Conservation (phyloP, 805 yeast species). For the Wickerhamiella sergipiensis region DNA sequence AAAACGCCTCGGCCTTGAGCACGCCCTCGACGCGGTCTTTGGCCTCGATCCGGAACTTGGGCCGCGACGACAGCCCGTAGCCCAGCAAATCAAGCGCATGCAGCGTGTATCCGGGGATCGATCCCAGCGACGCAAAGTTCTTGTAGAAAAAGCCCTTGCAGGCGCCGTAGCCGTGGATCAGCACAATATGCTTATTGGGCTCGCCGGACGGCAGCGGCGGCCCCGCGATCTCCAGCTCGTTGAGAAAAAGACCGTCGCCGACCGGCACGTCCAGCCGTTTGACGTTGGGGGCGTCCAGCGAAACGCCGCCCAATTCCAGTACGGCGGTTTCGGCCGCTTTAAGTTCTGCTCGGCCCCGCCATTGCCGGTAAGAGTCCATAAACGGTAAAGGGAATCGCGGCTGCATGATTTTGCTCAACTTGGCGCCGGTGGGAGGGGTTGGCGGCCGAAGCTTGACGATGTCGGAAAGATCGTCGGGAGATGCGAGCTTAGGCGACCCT, state of each 20-base stretch:
- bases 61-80: conserved; percentile 80
- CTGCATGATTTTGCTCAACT: conserved; percentile 18
- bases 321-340: conserved; percentile 35
- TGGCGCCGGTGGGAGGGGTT: conserved; percentile 26
- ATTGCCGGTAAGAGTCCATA: conserved; percentile 29
- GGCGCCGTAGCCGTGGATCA: conserved; percentile 91
- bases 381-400: conserved; percentile 25
- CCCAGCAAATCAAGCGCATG: conserved; percentile 86
- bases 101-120: conserved; percentile 42
- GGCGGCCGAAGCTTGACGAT: conserved; percentile 11
- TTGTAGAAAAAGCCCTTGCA: conserved; percentile 70
- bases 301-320: conserved; percentile 41
- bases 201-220: conserved; percentile 5
- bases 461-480: neutral
- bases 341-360: conserved; percentile 29
- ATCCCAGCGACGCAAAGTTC: conserved; percentile 41
- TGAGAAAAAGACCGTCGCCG: conserved; percentile 41
- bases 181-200: conserved; percentile 41
- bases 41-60: conserved; percentile 34
- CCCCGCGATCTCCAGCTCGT: conserved; percentile 51
- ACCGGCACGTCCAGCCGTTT: conserved; percentile 35
- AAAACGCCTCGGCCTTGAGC: conserved; percentile 43
- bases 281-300: conserved; percentile 16
- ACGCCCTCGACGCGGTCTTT: conserved; percentile 26
- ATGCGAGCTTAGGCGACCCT: neutral